Conservation (phyloP, 2,329 filamentous ascomycete species). For the Blastomyces gilchristii region DNA sequence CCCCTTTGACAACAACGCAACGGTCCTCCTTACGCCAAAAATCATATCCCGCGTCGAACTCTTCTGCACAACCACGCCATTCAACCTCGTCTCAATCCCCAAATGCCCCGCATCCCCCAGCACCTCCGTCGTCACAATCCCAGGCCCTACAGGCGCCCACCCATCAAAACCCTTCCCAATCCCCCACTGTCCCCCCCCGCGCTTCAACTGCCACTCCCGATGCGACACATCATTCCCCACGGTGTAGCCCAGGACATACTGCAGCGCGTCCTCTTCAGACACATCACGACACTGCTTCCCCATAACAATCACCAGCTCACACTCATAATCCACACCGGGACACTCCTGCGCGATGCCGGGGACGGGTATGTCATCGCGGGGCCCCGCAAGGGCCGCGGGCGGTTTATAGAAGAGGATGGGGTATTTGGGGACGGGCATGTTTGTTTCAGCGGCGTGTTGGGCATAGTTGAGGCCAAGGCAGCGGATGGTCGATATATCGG, state of each 20-base stretch:
- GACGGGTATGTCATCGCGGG: slow-evolving; percentile 56
- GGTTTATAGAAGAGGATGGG: slow-evolving; percentile 70
- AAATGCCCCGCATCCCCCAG: slow-evolving; percentile 34
- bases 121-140: slow-evolving; percentile 51
- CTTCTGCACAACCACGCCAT: slow-evolving; percentile 41
- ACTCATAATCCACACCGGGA: slow-evolving; percentile 66
- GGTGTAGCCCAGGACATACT: slow-evolving; percentile 64
- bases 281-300: slow-evolving; percentile 58
- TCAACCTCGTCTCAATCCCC: slow-evolving; percentile 38
- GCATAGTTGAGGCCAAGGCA: slow-evolving; percentile 64
- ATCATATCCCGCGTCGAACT: slow-evolving; percentile 41
- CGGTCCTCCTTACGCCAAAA: slow-evolving; percentile 38
- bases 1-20: slow-evolving; percentile 39
- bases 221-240: slow-evolving; percentile 73
- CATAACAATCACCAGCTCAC: slow-evolving; percentile 65
- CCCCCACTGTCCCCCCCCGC: slow-evolving; percentile 59
- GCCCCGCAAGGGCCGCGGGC: slow-evolving; percentile 53
- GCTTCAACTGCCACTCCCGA: slow-evolving; percentile 63
- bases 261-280: slow-evolving; percentile 53
- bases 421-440: slow-evolving; percentile 58
- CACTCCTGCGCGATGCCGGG: slow-evolving; percentile 54
- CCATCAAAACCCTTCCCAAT: slow-evolving; percentile 66
- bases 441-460: slow-evolving; percentile 59
- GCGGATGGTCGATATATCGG: slow-evolving; percentile 56
- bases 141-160: slow-evolving; percentile 64